Base-by-base conservation (phyloP, 140 eudicot species). In the Bidens hawaiensis region DNA sequence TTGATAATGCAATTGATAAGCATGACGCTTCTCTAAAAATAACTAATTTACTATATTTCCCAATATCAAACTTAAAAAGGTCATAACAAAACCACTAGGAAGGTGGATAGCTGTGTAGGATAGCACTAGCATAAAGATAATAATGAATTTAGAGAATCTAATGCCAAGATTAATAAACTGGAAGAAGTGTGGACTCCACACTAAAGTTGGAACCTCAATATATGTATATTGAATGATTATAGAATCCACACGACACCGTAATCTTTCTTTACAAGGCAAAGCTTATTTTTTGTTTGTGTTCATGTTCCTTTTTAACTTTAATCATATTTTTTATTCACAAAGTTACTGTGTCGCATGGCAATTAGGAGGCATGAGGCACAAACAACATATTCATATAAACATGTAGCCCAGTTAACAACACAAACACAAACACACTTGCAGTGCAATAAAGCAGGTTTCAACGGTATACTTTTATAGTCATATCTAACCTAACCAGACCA, bases 131-230 rank as follows among this genome's bases (percentile, higher is more conserved):
- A 54, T 69, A 58, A 62, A 69, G 51, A 18, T 30, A 38, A 55
- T 13, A 36, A 69, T 57, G 50, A 68, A 50, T 27, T 25, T 33
- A 12, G 60, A 48, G 75, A 53, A 60, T 61, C 67, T 43, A 70
- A 27, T 62, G 51, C 62, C 60, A 14, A 52, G 52, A 45, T 25
- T 34, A 43, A 65, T 48, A 25, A 31, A 57, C 22, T 69, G 17
- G n/a, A 58, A 49, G 51, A 68, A 69, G 85, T 70, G 80, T 69
- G 80, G 68, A 47, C 63, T 70, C 68, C 81, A 79, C 81, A 70
- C 57, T 52, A 31, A 58, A 70, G 74, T 50, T 17, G 70, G 72
- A 73, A 45, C 65, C 33, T 64, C 33, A 36, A 27, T 34, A 68
- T 16, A 40, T 31, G 18, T 19, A 51, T 58, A 50, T 52, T 61